Evolutionary conservation across 2,329 filamentous ascomycete genomes (phyloP).

Genomic region (Phyllosticta citrichinensis): DNA sequence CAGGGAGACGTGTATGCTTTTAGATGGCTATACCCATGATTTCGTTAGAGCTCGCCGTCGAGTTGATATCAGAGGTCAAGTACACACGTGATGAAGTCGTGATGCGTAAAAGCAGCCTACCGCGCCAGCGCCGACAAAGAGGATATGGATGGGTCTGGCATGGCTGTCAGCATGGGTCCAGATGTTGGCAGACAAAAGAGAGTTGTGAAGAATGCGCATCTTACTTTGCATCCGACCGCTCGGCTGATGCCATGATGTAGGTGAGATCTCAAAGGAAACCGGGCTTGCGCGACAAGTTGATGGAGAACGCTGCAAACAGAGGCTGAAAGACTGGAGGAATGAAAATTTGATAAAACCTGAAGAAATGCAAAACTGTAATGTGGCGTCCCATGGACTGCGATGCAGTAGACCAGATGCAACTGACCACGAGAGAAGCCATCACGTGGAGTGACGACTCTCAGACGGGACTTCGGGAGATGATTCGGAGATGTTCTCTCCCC

Average conservation of each 20-base stretch:
- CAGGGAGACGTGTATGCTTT: slow-evolving; percentile 52
- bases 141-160: slow-evolving; percentile 37
- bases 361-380: not conserved
- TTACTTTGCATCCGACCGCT: not conserved
- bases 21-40: slow-evolving; percentile 11
- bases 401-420: not conserved
- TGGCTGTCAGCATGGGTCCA: not conserved
- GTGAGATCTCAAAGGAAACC: too few relatives aligned
- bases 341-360: not conserved
- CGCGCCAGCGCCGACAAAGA: slow-evolving; percentile 61
- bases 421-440: not conserved
- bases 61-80: not conserved
- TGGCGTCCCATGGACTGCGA: not conserved
- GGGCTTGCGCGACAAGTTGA: not conserved
- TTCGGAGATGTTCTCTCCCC: not conserved
- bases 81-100: slow-evolving; percentile 48
- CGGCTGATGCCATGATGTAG: not conserved
- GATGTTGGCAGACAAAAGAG: not conserved
- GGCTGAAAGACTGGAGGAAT: not conserved
- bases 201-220: not conserved
- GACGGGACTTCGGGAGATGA: not conserved
- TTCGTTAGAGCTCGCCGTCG: not conserved
- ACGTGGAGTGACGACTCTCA: not conserved
- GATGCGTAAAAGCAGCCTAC: slow-evolving; percentile 66
- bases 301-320: not conserved